Percentiles rank a stretch among this genome's conserved stretches.
phyloP scores from a whole-genome alignment of 2,329 filamentous ascomycete species.

The Pseudopithomyces chartarum region DNA sequence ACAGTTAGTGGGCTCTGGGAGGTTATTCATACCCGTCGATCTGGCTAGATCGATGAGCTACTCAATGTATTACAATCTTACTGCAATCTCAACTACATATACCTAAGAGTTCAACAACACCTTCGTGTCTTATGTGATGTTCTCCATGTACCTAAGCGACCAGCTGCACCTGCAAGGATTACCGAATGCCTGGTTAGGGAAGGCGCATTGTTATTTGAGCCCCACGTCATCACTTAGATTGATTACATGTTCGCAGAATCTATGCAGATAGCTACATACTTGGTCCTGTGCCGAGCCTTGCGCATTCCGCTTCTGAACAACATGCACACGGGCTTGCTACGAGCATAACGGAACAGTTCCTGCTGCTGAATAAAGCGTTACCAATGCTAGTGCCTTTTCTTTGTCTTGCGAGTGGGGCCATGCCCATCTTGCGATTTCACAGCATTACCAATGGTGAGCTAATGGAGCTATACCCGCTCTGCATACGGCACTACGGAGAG shows the following conservation, averaged over 20 bases:
- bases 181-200: neutral
- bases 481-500: neutral
- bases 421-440: neutral
- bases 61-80: neutral
- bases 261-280: no score
- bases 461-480: conserved; percentile 4
- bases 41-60: neutral
- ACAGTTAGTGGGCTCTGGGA: neutral
- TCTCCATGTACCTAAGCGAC: neutral
- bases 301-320: no score
- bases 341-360: no score
- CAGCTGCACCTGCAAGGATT: neutral
- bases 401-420: neutral
- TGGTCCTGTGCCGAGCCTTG: no score
- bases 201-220: neutral
- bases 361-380: neutral
- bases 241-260: no score
- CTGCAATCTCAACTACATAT: neutral
- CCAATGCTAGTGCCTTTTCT: neutral
- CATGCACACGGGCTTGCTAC: no score
- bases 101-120: neutral
- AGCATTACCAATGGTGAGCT: conserved; percentile 21
- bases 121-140: neutral
- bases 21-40: neutral
- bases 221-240: no score